Evolutionary conservation across 495 filamentous ascomycete species (phyloP).

Genomic region (Lasiosphaeria hispida): DNA sequence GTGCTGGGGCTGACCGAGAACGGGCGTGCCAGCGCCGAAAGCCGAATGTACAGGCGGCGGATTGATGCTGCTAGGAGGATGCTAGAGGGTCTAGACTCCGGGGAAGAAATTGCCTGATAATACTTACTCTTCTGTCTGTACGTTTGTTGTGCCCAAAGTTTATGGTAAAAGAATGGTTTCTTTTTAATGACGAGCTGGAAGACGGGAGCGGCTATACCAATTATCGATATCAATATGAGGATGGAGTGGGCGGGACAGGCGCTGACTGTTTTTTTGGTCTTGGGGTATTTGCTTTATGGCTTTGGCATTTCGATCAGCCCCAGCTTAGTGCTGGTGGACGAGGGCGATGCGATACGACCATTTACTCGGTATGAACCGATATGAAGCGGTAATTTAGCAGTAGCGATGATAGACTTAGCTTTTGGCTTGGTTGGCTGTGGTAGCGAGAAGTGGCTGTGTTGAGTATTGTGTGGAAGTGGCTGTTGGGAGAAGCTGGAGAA

Average conservation of each 20-base stretch:
- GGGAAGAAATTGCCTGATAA: neutral
- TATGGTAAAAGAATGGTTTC: neutral
- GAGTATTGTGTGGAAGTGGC: no score
- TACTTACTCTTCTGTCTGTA: neutral
- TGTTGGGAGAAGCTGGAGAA: no score
- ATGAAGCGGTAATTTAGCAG: conserved; percentile 1
- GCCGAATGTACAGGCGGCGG: conserved; percentile 60
- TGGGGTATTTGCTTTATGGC: no score
- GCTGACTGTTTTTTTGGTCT: no score
- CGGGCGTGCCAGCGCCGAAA: conserved; percentile 57
- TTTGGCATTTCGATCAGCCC: no score
- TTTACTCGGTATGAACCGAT: conserved; percentile 1
- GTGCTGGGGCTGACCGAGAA: conserved; percentile 65
- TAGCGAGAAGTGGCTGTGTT: no score
- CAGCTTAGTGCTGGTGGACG: neutral
- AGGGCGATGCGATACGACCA: conserved; percentile 6
- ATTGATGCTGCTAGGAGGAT: conserved; percentile 71
- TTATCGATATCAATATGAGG: no score
- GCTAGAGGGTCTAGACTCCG: conserved; percentile 58
- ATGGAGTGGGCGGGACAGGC: no score
- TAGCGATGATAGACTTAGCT: neutral
- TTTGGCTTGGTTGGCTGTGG: no score
- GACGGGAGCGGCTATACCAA: no score
- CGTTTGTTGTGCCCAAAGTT: neutral
- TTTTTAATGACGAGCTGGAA: no score